Evolutionary conservation across 208 protist genomes (phyloP).

Genomic region (Porcisia deanei): DNA sequence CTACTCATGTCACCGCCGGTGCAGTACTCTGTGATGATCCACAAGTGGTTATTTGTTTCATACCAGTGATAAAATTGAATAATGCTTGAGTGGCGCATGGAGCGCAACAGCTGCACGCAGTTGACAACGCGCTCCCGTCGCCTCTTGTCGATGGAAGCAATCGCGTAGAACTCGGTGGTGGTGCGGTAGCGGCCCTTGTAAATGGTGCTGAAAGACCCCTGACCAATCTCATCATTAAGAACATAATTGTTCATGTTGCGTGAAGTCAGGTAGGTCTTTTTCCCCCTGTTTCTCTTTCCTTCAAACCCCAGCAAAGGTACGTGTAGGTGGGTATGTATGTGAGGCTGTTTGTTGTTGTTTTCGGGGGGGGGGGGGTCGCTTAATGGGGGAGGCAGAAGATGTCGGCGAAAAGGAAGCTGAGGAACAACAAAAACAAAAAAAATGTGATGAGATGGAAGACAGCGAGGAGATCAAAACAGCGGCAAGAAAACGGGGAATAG

Average conservation of each 20-base stretch:
- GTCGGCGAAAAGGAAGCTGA: neutral
- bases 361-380: neutral
- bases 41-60: conserved; percentile 96
- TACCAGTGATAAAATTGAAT: conserved; percentile 96
- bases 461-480: neutral
- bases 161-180: conserved; percentile 93
- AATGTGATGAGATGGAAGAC: conserved; percentile 2
- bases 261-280: neutral
- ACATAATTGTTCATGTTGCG: conserved; percentile 94
- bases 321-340: neutral
- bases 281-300: neutral
- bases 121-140: conserved; percentile 85
- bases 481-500: neutral
- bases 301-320: neutral
- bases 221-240: conserved; percentile 94
- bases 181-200: conserved; percentile 94
- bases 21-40: conserved; percentile 96
- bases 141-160: conserved; percentile 94
- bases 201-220: conserved; percentile 80
- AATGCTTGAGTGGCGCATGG: conserved; percentile 79
- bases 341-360: neutral
- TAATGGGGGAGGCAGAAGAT: neutral
- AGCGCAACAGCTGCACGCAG: conserved; percentile 82
- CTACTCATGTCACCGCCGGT: conserved; percentile 88
- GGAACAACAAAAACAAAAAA: conserved; percentile 3